These are phyloP conservation scores for Conringia planisiliqua DNA, from an alignment of 345 rosid species.

Conservation along the genomic window DNA sequence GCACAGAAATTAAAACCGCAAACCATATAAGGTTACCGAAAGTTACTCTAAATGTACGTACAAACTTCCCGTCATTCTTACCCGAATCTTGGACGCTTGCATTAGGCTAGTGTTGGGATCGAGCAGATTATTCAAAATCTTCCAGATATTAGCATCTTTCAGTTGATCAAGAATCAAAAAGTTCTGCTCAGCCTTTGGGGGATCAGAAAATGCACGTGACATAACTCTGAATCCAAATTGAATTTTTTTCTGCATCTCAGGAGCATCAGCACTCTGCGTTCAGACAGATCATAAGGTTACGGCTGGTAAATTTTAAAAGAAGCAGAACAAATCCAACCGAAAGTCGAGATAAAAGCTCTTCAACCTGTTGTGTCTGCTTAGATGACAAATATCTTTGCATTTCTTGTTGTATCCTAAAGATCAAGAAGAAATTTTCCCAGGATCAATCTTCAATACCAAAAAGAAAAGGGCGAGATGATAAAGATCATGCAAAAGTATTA, in stretches of 20 bases:
- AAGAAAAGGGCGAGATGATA: conserved; percentile 10
- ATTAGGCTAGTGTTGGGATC: conserved; percentile 68
- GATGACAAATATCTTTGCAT: conserved; percentile 82
- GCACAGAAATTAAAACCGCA: conserved; percentile 35
- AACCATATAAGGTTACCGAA: conserved; percentile 1
- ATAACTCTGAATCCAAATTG: conserved; percentile 72
- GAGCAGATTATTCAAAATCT: conserved; percentile 60
- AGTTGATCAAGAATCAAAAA: conserved; percentile 89
- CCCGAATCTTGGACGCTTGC: conserved; percentile 63
- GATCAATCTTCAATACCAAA: conserved; percentile 40
- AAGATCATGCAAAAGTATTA: conserved; percentile 12
- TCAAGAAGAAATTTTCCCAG: conserved; percentile 41
- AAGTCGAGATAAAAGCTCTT: not conserved
- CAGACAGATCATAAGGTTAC: conserved; percentile 26
- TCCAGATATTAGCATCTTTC: conserved; percentile 94
- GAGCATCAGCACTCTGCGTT: conserved; percentile 72
- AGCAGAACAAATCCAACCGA: not conserved
- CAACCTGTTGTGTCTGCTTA: conserved; percentile 79
- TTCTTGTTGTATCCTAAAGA: conserved; percentile 94
- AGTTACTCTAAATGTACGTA: not conserved
- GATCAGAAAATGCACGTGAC: conserved; percentile 91
- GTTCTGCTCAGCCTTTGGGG: conserved; percentile 76
- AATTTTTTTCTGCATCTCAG: conserved; percentile 81
- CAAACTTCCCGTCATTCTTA: conserved; percentile 35
- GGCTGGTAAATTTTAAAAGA: not conserved